Evolutionary conservation across 225 moss, liverwort and hornwort genomes (phyloP).

Genomic region (Marchantia polymorpha): DNA sequence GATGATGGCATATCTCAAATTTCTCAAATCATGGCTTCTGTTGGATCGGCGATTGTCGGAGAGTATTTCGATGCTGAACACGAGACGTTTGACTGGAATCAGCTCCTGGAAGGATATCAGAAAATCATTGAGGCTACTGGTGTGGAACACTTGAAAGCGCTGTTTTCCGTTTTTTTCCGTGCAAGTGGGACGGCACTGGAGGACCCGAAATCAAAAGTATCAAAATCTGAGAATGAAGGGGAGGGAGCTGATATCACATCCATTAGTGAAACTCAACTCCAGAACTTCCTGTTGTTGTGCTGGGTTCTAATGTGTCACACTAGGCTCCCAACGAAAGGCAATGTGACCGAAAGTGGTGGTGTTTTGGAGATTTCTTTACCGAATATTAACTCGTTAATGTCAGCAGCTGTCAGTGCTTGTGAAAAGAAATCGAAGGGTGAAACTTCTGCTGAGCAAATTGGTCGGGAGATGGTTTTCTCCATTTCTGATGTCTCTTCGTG

Average conservation of each 20-base stretch:
- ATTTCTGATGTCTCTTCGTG: constrained; percentile 65
- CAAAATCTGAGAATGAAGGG: constrained; percentile 35
- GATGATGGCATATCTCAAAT: constrained; percentile 46
- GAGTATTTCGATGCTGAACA: constrained; percentile 52
- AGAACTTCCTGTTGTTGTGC: constrained; percentile 67
- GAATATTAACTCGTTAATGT: constrained; percentile 27
- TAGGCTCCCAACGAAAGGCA: constrained; percentile 43
- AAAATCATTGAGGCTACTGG: constrained; percentile 32
- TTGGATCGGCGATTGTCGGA: constrained; percentile 57
- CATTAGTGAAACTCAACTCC: constrained; percentile 66
- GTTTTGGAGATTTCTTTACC: constrained; percentile 28
- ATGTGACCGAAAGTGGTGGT: not conserved
- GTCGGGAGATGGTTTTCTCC: constrained; percentile 42
- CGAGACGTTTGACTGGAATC: constrained; percentile 27
- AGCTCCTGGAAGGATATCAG: constrained; percentile 39
- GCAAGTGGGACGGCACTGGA: constrained; percentile 17
- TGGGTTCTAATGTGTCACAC: constrained; percentile 83
- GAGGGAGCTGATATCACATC: constrained; percentile 43
- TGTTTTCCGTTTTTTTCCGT: constrained; percentile 36
- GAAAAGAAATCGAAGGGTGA: constrained; percentile 27
- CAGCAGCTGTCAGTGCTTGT: constrained; percentile 31
- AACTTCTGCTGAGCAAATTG: constrained; percentile 20
- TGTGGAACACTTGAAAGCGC: constrained; percentile 33
- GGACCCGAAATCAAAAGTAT: constrained; percentile 1
- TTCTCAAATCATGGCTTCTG: constrained; percentile 43